Evolutionary conservation across 805 yeast genomes (phyloP), one percentile per base, ranked within the genome.

Genomic region (Saccharomycopsis javanensis): DNA sequence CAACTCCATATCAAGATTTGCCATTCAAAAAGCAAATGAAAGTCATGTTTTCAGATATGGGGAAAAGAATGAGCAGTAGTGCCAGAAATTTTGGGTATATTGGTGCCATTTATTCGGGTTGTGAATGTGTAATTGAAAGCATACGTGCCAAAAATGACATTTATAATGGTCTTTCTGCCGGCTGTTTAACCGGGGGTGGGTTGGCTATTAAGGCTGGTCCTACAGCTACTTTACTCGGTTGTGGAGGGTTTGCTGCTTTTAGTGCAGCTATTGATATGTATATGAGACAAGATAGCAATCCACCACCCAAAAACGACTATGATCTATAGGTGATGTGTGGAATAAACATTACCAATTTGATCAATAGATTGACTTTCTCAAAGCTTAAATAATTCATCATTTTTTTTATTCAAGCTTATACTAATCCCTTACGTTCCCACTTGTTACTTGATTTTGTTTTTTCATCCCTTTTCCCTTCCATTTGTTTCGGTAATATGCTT

Each of bases 191-290:
- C 0, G 99, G 99, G 50, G 99, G 96, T 34, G 97, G 96, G 0
- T 77, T 94, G 55, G 96, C 97, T 1, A 79, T 87, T 64, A 88
- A 86, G 67, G 82, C 94, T 52, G 99, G 99, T 0, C 99, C 99
- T 0, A 90, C 85, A 65, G 95, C 96, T 30, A 94, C 96, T 0
- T 65, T 83, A 27, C 69, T 91, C 58, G 99, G 99, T 1, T 94
- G 98, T 76, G 97, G 95, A 28, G 99, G 97, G 7, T 94, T 94
- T 74, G 97, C 98, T 2, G 96, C 94, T 6, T 94, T 94, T 69
- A 85, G 96, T 57, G 83, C 89, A 3, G 96, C 96, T 5, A 73
- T 91, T 59, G 97, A 91, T 68, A 68, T 86, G 63, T 91, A 91
- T 65, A 78, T 91, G 85, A 80, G 91, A 64, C 82, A 87, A 64